Conservation (phyloP, 805 yeast genomes). For the Wickerhamomyces sydowiorum region DNA sequence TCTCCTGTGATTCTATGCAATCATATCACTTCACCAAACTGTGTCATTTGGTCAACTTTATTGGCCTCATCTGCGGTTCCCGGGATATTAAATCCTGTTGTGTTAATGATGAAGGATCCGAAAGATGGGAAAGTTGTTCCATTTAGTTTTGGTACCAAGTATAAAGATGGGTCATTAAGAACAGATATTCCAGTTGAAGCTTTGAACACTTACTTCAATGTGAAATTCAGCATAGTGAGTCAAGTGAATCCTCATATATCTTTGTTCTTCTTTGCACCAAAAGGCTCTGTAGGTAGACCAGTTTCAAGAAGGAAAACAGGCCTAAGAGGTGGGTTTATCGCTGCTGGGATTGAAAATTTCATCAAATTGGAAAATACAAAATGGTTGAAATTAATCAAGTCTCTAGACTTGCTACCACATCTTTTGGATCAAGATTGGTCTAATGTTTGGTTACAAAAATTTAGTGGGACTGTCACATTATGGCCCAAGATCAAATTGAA, state of each 20-base stretch:
- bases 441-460: constrained; percentile 65
- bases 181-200: constrained; percentile 77
- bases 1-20: constrained; percentile 78
- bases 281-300: constrained; percentile 78
- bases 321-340: constrained; percentile 72
- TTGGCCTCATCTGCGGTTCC: constrained; percentile 82
- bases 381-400: constrained; percentile 64
- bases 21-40: constrained; percentile 70
- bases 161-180: constrained; percentile 75
- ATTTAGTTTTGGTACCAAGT: constrained; percentile 62
- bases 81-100: constrained; percentile 75
- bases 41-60: constrained; percentile 76
- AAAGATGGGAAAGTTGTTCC: constrained; percentile 41
- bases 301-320: constrained; percentile 56
- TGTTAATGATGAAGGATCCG: constrained; percentile 60
- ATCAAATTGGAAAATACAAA: constrained; percentile 70
- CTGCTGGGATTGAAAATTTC: constrained; percentile 65
- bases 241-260: constrained; percentile 83
- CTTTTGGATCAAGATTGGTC: constrained; percentile 78
- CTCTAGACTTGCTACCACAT: constrained; percentile 62
- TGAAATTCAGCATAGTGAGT: constrained; percentile 68
- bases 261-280: constrained; percentile 69
- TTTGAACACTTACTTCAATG: constrained; percentile 68
- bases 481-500: constrained; percentile 61
- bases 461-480: constrained; percentile 69